Evolutionary conservation across 169 alveolate species (phyloP), one percentile per base, ranked within the genome.

Genomic region (Babesia bigemina): DNA sequence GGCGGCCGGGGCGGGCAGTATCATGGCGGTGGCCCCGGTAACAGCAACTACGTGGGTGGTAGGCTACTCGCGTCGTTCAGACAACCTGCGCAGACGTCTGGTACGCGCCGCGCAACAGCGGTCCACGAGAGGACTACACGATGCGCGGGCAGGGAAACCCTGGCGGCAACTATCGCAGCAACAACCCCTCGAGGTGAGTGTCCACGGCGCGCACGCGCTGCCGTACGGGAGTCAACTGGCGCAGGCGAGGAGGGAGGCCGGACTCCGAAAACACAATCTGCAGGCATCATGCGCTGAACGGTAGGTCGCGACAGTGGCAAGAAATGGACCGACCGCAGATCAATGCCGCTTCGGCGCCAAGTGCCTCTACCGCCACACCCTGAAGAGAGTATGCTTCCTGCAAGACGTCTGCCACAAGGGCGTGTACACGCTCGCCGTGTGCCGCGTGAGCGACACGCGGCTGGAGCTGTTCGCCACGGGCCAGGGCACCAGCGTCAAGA

Each of bases 291-390:
- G 88, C 88, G 9, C 11, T 72, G 26, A 21, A 57, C 53, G 85
- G 88, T 81, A 70, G 16, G 74, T 47, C 9, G 12, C 17, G 48
- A 13, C 24, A 16, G 14, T 21, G n/a, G 26, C 0, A 8, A 9
- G 10, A 19, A 28, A 26, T 12, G 28, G 24, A 55, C 29, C 66
- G 7, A 0, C n/a, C 45, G 8, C 81, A 75, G 90, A 83, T 22
- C 85, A 57, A n/a, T 83, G 90, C 28, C 78, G 90, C 26, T 83
- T 66, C 42, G 90, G 90, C 21, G 53, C 62, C 63, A 74, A 73
- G 55, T 83, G 90, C 52, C 55, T 76, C 47, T 74, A 74, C 63
- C 45, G 47, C 14, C 90, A 83, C 71, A 36, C 67, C 29, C 48
- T 83, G 29, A 60, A 55, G 66, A 48, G 90, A 4, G 56, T 83